These are phyloP conservation scores for Drosera spatulata DNA, from an alignment of 179 eudicot species.

Conservation along the genomic window DNA sequence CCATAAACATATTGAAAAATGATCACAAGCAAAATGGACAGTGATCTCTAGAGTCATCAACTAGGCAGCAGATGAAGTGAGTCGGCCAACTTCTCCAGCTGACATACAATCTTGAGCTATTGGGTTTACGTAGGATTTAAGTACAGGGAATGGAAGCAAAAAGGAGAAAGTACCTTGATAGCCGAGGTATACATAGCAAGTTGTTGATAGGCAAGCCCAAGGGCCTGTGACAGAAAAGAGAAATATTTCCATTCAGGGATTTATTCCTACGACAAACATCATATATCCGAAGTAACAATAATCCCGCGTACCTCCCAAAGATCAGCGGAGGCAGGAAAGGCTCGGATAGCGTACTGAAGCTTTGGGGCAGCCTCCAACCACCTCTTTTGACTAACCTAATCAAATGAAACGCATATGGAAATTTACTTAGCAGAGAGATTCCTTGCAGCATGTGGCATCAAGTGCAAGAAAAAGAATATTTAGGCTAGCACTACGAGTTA, in stretches of 20 bases:
- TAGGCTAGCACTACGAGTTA: neutral
- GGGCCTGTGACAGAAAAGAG: conserved; percentile 34
- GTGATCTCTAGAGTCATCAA: too few species aligned
- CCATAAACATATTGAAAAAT: too few species aligned
- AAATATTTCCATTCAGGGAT: conserved; percentile 2
- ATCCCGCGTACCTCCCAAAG: conserved; percentile 76
- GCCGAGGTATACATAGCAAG: conserved; percentile 97
- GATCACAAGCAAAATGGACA: neutral
- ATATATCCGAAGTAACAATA: conserved; percentile 1
- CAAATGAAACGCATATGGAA: neutral
- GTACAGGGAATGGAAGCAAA: conserved; percentile 1
- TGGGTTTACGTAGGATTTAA: neutral
- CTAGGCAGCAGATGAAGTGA: neutral
- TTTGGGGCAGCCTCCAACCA: conserved; percentile 90
- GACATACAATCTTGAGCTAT: neutral
- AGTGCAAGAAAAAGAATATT: neutral
- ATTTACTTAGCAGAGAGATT: neutral
- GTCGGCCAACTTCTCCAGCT: neutral
- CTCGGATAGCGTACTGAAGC: conserved; percentile 90
- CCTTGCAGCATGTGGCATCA: neutral
- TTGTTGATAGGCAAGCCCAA: conserved; percentile 84
- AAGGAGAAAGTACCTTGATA: conserved; percentile 47
- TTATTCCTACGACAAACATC: neutral
- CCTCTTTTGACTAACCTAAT: conserved; percentile 62
- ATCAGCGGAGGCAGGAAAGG: conserved; percentile 75